A percentile compares a stretch with the other conserved stretches of the same genome.
Evolutionary conservation across 495 filamentous ascomycete species (phyloP).

Genomic region (Penicillium cosmopolitanum): DNA sequence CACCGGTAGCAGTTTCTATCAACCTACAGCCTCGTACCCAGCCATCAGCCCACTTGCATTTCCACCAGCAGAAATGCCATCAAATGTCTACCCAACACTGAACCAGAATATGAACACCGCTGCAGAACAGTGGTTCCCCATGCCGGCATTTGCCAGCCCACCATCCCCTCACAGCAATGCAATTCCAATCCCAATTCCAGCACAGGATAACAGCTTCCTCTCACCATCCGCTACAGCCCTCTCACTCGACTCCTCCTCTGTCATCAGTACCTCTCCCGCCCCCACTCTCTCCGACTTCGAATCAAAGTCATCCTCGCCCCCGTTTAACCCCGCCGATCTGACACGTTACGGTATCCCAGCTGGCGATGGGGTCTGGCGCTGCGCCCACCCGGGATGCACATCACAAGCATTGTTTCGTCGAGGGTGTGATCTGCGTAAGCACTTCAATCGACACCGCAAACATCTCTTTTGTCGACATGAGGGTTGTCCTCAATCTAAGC

Average conservation of each 20-base stretch:
- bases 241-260: slow-evolving; percentile 19
- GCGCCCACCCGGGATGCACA: slow-evolving; percentile 60
- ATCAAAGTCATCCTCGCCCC: slow-evolving; percentile 15
- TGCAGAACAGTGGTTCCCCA: slow-evolving; percentile 22
- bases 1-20: slow-evolving; percentile 12
- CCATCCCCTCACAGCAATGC: slow-evolving; percentile 3
- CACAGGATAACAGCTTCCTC: slow-evolving; percentile 22
- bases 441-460: slow-evolving; percentile 65
- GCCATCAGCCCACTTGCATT: slow-evolving; percentile 18
- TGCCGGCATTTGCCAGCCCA: slow-evolving; percentile 7
- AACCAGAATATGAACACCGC: slow-evolving; percentile 14
- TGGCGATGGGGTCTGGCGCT: slow-evolving; percentile 52
- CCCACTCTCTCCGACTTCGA: slow-evolving; percentile 28
- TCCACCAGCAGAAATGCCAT: slow-evolving; percentile 12
- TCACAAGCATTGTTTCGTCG: slow-evolving; percentile 60
- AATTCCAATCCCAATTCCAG: slow-evolving; percentile 4
- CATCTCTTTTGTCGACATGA: slow-evolving; percentile 64
- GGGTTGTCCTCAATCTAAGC: slow-evolving; percentile 59
- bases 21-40: slow-evolving; percentile 9
- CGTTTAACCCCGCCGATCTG: slow-evolving; percentile 31
- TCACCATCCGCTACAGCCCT: slow-evolving; percentile 12
- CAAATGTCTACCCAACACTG: slow-evolving; percentile 15
- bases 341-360: slow-evolving; percentile 36
- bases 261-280: slow-evolving; percentile 23
- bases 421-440: slow-evolving; percentile 67